Percentiles rank a stretch among this genome's conserved stretches.
phyloP scores from a whole-genome alignment of 495 filamentous ascomycete species.

The Thermochaetoides thermophila region DNA sequence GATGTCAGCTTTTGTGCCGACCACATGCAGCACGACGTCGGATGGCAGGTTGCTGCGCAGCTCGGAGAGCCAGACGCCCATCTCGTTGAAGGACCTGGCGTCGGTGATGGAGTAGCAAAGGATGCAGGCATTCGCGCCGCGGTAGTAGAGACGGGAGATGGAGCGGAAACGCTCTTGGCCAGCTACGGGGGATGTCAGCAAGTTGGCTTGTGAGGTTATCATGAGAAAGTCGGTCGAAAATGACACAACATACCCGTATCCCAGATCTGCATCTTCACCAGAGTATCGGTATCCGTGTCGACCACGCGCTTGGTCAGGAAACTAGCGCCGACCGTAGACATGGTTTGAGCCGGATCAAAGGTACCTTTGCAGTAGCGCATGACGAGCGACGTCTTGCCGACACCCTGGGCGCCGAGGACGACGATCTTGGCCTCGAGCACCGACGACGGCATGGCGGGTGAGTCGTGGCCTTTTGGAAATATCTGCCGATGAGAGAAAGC shows the following conservation, averaged over 20 bases:
- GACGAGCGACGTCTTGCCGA: constrained; percentile 88
- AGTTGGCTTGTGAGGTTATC: not conserved
- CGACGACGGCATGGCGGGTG: constrained; percentile 43
- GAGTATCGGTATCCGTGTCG: constrained; percentile 64
- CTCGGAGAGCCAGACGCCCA: constrained; percentile 83
- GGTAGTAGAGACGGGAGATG: constrained; percentile 89
- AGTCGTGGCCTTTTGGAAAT: too few species aligned
- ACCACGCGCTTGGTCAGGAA: constrained; percentile 88
- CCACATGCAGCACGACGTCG: constrained; percentile 86
- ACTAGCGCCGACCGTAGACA: constrained; percentile 80
- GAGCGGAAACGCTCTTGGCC: constrained; percentile 91
- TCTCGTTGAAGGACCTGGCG: constrained; percentile 72
- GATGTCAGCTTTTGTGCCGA: constrained; percentile 88
- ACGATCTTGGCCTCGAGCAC: constrained; percentile 87
- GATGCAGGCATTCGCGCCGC: constrained; percentile 85
- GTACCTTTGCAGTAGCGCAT: constrained; percentile 71
- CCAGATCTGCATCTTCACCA: constrained; percentile 82
- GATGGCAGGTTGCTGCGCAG: constrained; percentile 51
- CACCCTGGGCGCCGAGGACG: constrained; percentile 78
- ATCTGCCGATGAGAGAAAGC: too few species aligned
- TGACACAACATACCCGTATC: constrained; percentile 42
- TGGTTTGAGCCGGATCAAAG: constrained; percentile 53
- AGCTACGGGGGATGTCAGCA: constrained; percentile 25
- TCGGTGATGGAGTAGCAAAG: constrained; percentile 92
- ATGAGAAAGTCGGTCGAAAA: not conserved